Evolutionary conservation across 202 grass and related monocot species (phyloP).

Genomic region (Panicum virgatum): DNA sequence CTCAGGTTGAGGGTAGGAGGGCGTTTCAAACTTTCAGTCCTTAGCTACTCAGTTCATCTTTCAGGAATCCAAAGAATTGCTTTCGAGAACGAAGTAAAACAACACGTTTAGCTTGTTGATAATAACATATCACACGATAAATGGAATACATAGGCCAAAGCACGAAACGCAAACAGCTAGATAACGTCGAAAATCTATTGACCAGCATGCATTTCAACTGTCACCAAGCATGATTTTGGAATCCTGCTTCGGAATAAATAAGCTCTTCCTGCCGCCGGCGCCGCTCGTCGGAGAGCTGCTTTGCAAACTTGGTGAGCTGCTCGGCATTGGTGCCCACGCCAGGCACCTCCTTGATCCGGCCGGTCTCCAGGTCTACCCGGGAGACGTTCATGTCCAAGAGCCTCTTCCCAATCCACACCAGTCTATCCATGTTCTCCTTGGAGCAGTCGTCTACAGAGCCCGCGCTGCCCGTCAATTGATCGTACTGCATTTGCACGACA

Average conservation of each 20-base stretch:
- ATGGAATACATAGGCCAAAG: not conserved
- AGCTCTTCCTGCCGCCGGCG: not conserved
- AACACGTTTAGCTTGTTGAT: not conserved
- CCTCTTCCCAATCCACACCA: constrained; percentile 51
- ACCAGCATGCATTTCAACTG: not conserved
- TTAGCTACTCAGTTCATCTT: too few species aligned
- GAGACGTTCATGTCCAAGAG: constrained; percentile 63
- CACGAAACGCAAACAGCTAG: not conserved
- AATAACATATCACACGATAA: not conserved
- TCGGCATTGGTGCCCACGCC: constrained; percentile 47
- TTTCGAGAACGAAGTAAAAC: too few species aligned
- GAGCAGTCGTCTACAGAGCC: constrained; percentile 53
- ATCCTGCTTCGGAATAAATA: not conserved
- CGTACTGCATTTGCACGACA: constrained; percentile 38
- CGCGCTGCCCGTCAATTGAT: constrained; percentile 48
- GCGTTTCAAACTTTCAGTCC: too few species aligned
- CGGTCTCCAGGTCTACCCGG: constrained; percentile 61
- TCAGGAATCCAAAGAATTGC: too few species aligned
- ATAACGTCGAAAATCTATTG: not conserved
- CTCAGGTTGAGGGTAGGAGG: too few species aligned
- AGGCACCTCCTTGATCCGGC: constrained; percentile 38
- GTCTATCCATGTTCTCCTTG: constrained; percentile 50
- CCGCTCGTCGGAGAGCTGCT: constrained; percentile 46
- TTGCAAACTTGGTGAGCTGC: constrained; percentile 50
- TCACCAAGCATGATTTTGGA: not conserved